phyloP scores from a whole-genome alignment of 768 basidiomycete genomes.

The Boletus fagicola region DNA sequence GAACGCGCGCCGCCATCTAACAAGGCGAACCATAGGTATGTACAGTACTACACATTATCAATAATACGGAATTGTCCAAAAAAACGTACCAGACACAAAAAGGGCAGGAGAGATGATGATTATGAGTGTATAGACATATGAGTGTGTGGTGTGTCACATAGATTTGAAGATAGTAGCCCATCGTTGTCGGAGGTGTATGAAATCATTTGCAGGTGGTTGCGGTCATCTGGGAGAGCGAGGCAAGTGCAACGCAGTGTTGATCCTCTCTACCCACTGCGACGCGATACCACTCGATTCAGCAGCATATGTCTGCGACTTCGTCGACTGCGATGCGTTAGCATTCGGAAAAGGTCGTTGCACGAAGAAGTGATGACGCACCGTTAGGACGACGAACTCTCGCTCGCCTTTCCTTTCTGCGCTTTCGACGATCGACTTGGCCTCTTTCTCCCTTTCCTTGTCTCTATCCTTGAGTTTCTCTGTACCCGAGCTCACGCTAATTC shows the following conservation, averaged over 20 bases:
- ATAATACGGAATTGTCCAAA: not conserved
- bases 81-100: not conserved
- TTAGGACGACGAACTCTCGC: conserved; percentile 58
- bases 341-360: not conserved
- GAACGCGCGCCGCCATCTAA: not conserved
- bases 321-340: conserved; percentile 35
- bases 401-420: conserved; percentile 54
- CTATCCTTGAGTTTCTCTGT: conserved; percentile 27
- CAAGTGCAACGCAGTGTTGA: conserved; percentile 33
- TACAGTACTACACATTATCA: not conserved
- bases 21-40: not conserved
- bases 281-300: conserved; percentile 36
- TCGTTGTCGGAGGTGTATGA: not conserved
- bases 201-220: not conserved
- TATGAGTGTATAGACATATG: not conserved
- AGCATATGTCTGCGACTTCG: conserved; percentile 46
- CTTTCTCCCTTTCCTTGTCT: conserved; percentile 47
- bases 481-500: conserved; percentile 3
- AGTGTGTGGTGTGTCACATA: not conserved
- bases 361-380: conserved; percentile 40
- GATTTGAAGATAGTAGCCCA: not conserved
- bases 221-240: conserved; percentile 9
- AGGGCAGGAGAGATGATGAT: not conserved
- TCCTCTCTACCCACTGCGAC: conserved; percentile 40
- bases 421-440: conserved; percentile 42